These are phyloP conservation scores for Heterobasidion irregulare DNA, from an alignment of 1,284 basidiomycete genomes.

Conservation along the genomic window DNA sequence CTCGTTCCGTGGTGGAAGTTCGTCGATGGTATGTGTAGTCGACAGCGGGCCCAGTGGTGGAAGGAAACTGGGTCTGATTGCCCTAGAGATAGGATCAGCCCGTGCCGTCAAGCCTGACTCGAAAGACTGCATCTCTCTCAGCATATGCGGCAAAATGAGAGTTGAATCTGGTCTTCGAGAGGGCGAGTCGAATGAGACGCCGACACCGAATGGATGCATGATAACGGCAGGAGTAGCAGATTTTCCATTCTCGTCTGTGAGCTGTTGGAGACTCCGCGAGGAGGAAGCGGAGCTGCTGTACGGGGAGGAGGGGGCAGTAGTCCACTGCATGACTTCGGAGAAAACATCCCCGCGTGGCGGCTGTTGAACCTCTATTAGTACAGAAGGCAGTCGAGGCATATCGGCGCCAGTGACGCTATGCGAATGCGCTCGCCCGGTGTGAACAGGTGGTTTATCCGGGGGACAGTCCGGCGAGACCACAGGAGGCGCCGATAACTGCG, in stretches of 20 bases:
- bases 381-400: conserved; percentile 29
- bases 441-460: conserved; percentile 15
- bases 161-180: conserved; percentile 30
- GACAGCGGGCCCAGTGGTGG: conserved; percentile 1
- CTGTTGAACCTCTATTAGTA: conserved; percentile 11
- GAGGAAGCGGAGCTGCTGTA: conserved; percentile 23
- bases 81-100: conserved; percentile 23
- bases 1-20: conserved; percentile 3
- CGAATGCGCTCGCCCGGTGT: conserved; percentile 57
- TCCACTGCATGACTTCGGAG: conserved; percentile 58
- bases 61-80: conserved; percentile 1
- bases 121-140: conserved; percentile 77
- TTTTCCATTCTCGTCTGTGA: conserved; percentile 5
- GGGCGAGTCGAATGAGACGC: conserved; percentile 55
- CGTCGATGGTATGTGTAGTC: not conserved
- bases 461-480: not conserved
- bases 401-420: conserved; percentile 72
- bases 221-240: conserved; percentile 22
- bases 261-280: conserved; percentile 15
- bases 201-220: conserved; percentile 53
- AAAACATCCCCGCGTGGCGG: conserved; percentile 46
- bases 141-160: conserved; percentile 34
- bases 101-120: conserved; percentile 70
- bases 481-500: conserved; percentile 33
- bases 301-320: conserved; percentile 21